Conservation (phyloP, 1,139 yeast species). For the Pichia sp. region DNA sequence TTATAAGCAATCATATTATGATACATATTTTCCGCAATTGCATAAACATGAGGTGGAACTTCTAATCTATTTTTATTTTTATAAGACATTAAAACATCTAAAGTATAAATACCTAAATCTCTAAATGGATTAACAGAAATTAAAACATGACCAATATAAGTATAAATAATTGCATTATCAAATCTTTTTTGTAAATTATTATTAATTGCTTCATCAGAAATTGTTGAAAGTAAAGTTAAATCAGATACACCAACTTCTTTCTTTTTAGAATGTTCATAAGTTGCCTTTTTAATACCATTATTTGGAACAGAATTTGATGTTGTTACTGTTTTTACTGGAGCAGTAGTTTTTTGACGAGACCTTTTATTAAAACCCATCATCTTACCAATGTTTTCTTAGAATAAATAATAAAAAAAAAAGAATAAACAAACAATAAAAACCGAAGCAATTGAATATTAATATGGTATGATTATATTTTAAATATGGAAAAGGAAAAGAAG, state of each 20-base stretch:
- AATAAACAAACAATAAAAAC: too few species aligned
- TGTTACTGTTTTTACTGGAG: conserved; percentile 45
- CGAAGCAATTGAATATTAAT: too few species aligned
- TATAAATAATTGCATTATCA: conserved; percentile 83
- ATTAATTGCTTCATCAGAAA: conserved; percentile 88
- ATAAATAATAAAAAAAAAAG: too few species aligned
- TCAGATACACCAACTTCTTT: conserved; percentile 98
- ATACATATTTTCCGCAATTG: conserved; percentile 96
- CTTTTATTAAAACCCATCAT: conserved; percentile 32
- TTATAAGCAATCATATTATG: conserved; percentile 91
- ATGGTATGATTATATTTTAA: too few species aligned
- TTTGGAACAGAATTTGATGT: conserved; percentile 16
- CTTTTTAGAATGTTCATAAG: conserved; percentile 81
- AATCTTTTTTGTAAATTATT: conserved; percentile 87
- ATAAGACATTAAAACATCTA: conserved; percentile 64
- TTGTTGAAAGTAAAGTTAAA: conserved; percentile 79
- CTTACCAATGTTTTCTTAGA: not conserved
- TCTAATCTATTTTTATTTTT: conserved; percentile 91
- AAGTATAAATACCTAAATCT: conserved; percentile 92
- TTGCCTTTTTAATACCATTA: conserved; percentile 64
- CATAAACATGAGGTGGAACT: conserved; percentile 98
- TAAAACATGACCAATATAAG: conserved; percentile 81
- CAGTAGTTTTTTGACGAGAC: conserved; percentile 54
- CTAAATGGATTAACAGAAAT: conserved; percentile 96
- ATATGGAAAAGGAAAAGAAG: too few species aligned